Conservation (phyloP, 179 eudicot genomes). For the Patellifolia procumbens region DNA sequence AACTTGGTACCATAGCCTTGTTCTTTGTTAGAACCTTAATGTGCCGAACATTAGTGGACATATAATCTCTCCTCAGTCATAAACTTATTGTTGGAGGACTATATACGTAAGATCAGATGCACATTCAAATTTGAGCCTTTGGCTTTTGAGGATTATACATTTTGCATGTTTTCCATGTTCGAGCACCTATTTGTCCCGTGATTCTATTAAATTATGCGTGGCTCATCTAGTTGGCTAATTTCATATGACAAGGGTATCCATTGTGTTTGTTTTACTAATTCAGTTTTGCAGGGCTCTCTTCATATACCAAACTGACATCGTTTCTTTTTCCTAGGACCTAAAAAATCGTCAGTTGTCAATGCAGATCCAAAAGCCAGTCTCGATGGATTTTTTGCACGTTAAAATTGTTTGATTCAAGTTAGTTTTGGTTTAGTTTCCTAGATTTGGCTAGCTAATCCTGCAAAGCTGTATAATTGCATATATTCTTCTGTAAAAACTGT, state of each 20-base stretch:
- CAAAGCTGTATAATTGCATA: conserved; percentile 14
- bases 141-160: neutral
- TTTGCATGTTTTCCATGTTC: neutral
- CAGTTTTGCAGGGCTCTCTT: neutral
- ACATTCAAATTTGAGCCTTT: neutral
- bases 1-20: too few relatives aligned
- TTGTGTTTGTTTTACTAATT: neutral
- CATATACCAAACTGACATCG: neutral
- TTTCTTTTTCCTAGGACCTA: conserved; percentile 2
- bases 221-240: neutral
- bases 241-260: neutral
- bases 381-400: neutral
- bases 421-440: conserved; percentile 3
- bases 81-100: neutral
- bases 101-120: neutral
- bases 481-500: neutral
- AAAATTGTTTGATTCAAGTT: neutral
- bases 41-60: neutral
- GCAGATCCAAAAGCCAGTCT: neutral
- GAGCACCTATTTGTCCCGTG: neutral
- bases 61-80: neutral
- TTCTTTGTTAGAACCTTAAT: neutral
- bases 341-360: neutral
- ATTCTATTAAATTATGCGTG: neutral
- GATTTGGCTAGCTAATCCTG: neutral